Base-by-base conservation (phyloP, 331 rosid genomes). In the Rosa hybrid region DNA sequence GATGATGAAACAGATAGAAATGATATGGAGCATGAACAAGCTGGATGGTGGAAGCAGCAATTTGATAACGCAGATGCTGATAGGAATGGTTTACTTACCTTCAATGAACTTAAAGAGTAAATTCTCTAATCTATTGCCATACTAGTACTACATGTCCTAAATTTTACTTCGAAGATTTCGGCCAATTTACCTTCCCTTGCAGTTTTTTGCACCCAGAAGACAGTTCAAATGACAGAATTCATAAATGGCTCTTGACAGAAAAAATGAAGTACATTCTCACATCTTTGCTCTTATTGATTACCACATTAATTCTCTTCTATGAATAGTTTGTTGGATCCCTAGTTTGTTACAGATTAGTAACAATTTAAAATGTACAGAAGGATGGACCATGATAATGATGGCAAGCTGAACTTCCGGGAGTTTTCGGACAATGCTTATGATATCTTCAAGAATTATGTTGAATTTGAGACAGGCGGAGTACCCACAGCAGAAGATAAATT, bases 141-240 rank as follows among this genome's bases (percentile, higher is more conserved):
- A 3, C 25, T n/a, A 11, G 11, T n/a, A 0, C 67, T 63, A 25
- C 8, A 17, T 20, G 23, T 57, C 62, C 41, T n/a, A 16, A 53
- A 65, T 68, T 12, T 42, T 27, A 2, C 14, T 1, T 53, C 13
- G 0, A 41, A 41, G 13, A 3, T 81, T 8, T 8, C 8, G 62
- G 49, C 21, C 68, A 20, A 69, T 60, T 76, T 74, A 9, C 12
- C 8, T n/a, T 25, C 27, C 39, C 6, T 38, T 87, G 84, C 87
- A 94, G 98, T 72, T 88, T 90, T 76, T 54, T 91, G 85, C 92
- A 94, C 87, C 98, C 95, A 23, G 92, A 92, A 89, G 98, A 94
- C 71, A 91, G 94, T 83, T 46, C 67, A 45, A 92, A 90, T 54
- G 76, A 77, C 48, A 80, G 80, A 77, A 76, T 90, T 54, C 78